Evolutionary conservation across 1,284 basidiomycete species (phyloP).

Genomic region (Clitocybe nebularis): DNA sequence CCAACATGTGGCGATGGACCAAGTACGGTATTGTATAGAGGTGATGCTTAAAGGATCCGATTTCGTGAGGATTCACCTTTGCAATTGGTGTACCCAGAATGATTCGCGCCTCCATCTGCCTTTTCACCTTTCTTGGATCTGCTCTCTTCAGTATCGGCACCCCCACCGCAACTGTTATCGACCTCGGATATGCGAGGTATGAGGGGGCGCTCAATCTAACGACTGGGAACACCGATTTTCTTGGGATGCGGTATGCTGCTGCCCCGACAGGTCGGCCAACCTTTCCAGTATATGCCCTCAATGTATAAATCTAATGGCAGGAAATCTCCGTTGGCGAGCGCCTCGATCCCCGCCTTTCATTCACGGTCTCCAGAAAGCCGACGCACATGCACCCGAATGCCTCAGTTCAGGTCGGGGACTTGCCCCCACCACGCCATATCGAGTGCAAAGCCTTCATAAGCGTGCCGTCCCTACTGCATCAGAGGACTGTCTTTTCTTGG

Average conservation of each 20-base stretch:
- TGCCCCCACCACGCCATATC: background rate
- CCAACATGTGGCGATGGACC: too few relatives aligned
- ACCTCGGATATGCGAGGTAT: conserved; percentile 20
- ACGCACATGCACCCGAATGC: background rate
- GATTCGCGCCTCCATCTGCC: too few relatives aligned
- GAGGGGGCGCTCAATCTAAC: conserved; percentile 14
- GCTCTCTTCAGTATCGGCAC: too few relatives aligned
- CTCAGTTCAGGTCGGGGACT: background rate
- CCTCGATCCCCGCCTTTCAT: background rate
- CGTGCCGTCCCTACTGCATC: background rate
- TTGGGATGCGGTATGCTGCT: conserved; percentile 20
- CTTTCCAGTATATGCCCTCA: background rate
- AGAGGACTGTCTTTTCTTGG: background rate
- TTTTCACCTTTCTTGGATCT: too few relatives aligned
- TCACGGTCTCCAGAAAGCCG: background rate
- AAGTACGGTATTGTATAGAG: too few relatives aligned
- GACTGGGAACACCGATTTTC: conserved; percentile 14
- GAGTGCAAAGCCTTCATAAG: background rate
- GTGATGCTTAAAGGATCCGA: too few relatives aligned
- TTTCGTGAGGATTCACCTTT: too few relatives aligned
- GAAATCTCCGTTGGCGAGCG: background rate
- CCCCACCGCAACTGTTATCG: conserved; percentile 11
- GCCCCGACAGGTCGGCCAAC: conserved; percentile 18
- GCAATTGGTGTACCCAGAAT: too few relatives aligned
- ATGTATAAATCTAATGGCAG: too few relatives aligned